Evolutionary conservation across 352 stramenopile genomes (phyloP), one percentile per base, ranked within the genome.

Genomic region (Phytophthora meadii): DNA sequence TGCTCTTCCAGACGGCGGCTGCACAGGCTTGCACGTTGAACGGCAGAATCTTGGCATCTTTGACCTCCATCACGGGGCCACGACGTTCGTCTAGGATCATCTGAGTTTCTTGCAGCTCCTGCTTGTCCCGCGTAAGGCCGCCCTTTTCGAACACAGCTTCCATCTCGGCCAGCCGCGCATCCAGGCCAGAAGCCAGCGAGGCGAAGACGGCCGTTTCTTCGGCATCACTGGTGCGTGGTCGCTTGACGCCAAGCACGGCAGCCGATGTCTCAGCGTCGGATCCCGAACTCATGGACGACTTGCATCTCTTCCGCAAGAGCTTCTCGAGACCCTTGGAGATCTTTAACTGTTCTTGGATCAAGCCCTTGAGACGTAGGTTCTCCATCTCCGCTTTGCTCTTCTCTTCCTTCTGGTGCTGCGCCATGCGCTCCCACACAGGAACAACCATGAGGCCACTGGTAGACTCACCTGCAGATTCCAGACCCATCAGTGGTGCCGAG

Each of bases 361-460:
- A 68, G 14, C 70, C 67, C 45, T 85, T 88, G 25, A 88, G 74
- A 2, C 76, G 76, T 32, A 84, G 65, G 47, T 92, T 92, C 57
- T 92, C 79, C 77, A 88, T 87, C 74, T 90, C 79, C 0, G 81
- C 81, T 48, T 84, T 82, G 51, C 76, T 84, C 60, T 86, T 86
- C 54, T 87, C 79, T 45, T 88, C 78, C 42, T 87, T 88, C 57
- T 90, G 79, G 53, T 85, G 77, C 25, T 76, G 66, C 15, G 83
- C 83, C 63, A 92, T 87, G 45, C 77, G 79, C 45, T 90, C 75
- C 83, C 83, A 92, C 22, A 89, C 73, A 0, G 72, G 61, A 17
- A 77, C 57, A 0, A 74, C 62, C 24, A 69, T 46, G 7, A 60
- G 24, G 17, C 50, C 41, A 17, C 54, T 61, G 5, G 39, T 64